A percentile compares a stretch with the other conserved stretches of the same genome.
Evolutionary conservation across 176 grass and related monocot species (phyloP).

Genomic region (Aegilops bicornis): DNA sequence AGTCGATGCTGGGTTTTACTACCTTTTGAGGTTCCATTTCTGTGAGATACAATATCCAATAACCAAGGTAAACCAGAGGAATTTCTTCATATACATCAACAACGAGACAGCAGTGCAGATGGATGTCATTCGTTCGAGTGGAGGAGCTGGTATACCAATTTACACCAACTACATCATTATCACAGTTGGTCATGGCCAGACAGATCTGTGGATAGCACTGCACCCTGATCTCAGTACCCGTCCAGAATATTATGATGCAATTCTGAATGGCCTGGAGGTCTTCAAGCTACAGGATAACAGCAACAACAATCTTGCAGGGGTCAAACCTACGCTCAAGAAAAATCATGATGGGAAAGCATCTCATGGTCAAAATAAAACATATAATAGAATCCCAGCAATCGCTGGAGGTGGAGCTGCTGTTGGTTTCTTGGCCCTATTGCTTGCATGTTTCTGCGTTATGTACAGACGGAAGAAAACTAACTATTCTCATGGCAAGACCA

Average conservation of each 20-base stretch:
- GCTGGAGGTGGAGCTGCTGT: neutral
- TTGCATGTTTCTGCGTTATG: neutral
- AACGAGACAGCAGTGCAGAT: slow-evolving; percentile 4
- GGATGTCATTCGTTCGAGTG: slow-evolving; percentile 23
- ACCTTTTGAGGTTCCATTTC: slow-evolving; percentile 38
- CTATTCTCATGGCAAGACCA: too few relatives aligned
- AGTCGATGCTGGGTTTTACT: slow-evolving; percentile 31
- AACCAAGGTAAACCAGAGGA: slow-evolving; percentile 21
- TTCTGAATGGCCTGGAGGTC: slow-evolving; percentile 45
- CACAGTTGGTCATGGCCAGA: slow-evolving; percentile 5
- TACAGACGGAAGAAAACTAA: neutral
- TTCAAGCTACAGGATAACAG: slow-evolving; percentile 24
- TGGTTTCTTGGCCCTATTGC: neutral
- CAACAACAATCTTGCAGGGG: slow-evolving; percentile 5
- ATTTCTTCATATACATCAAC: slow-evolving; percentile 36
- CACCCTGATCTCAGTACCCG: neutral
- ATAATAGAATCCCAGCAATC: neutral
- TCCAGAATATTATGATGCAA: slow-evolving; percentile 13
- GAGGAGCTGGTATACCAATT: neutral
- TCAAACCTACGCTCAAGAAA: neutral
- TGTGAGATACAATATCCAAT: slow-evolving; percentile 14
- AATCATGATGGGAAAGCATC: neutral
- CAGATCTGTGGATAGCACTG: slow-evolving; percentile 21
- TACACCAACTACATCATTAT: slow-evolving; percentile 9
- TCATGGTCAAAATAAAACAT: neutral